These are phyloP conservation scores for Phytophthora idaei DNA, from an alignment of 352 stramenopile genomes.

Conservation along the genomic window DNA sequence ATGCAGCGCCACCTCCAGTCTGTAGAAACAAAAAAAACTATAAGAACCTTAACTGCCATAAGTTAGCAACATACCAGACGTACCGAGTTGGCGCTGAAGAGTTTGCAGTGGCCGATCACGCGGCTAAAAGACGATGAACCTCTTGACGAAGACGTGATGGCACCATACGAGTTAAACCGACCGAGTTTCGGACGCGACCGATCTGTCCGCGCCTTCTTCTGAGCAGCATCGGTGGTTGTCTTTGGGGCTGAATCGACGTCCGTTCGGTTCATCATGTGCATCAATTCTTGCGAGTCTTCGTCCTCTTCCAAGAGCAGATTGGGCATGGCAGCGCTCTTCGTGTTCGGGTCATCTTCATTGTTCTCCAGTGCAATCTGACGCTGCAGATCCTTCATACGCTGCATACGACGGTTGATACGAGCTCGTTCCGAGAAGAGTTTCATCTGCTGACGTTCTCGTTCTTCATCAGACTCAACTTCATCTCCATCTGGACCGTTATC, in stretches of 20 bases:
- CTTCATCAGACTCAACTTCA: conserved; percentile 76
- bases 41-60: conserved; percentile 8
- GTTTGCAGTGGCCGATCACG: conserved; percentile 70
- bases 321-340: conserved; percentile 37
- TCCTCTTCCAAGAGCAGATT: conserved; percentile 80
- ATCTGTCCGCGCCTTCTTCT: conserved; percentile 17
- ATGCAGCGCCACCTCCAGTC: conserved; percentile 17
- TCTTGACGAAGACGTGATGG: conserved; percentile 45
- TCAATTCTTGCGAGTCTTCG: conserved; percentile 77
- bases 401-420: conserved; percentile 84
- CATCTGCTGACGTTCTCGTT: conserved; percentile 84
- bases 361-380: conserved; percentile 59
- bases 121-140: conserved; percentile 73
- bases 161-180: conserved; percentile 61
- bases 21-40: conserved; percentile 5
- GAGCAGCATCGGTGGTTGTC: not conserved
- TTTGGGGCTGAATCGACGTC: conserved; percentile 36
- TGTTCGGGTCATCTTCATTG: conserved; percentile 36
- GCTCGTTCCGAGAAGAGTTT: conserved; percentile 85
- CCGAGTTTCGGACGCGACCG: conserved; percentile 42
- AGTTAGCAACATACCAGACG: conserved; percentile 13
- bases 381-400: conserved; percentile 85
- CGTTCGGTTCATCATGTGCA: conserved; percentile 68
- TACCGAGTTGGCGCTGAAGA: conserved; percentile 74
- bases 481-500: conserved; percentile 43